Base-by-base conservation (phyloP, 352 stramenopile genomes). In the Halophytophthora polymorphica region DNA sequence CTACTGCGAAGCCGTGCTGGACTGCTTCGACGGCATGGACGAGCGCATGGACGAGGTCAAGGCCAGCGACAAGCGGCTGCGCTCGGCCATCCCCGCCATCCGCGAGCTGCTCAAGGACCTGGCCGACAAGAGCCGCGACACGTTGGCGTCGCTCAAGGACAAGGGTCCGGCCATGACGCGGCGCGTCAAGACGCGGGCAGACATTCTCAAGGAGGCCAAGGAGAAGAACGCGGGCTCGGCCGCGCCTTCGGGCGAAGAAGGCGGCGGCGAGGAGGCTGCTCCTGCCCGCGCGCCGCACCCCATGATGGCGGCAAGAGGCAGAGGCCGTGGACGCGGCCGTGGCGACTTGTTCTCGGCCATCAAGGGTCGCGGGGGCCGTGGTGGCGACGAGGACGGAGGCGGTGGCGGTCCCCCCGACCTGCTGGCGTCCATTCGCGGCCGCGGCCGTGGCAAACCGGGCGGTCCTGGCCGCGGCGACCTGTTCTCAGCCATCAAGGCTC, bases 191-290 rank as follows among this genome's bases (percentile, higher is more conserved):
- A 78, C 68, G 10, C 70, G 84, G 38, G 66, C 56, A 1, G 80
- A 93, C 15, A 83, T 94, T 41, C 61, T 91, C 56, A 94, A 94
- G 61, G 82, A 94, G 45, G 79, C 82, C 2, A 94, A 94, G 69
- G 84, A 94, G 37, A 89, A 91, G 61, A 88, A 91, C 47, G 50
- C 57, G 28, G 60, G 39, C 37, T 44, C 50, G 50, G 23, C 59
- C 37, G 43, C 59, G 36, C 53, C 57, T 22, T 77, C 70, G n/a
- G 65, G 64, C 40, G 80, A 82, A 42, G 54, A 69, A 34, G 73
- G 64, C 23, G 76, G 58, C 15, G 64, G 58, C 37, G 64, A 69
- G 54, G 49, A 45, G 31, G 54, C 46, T 55, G 64, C 37, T 11
- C 52, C 56, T 21, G 60, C 40, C 35, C 68, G 69, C 37, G 61